Base-by-base conservation (phyloP, 345 rosid genomes). In the Trapa bicornis region DNA sequence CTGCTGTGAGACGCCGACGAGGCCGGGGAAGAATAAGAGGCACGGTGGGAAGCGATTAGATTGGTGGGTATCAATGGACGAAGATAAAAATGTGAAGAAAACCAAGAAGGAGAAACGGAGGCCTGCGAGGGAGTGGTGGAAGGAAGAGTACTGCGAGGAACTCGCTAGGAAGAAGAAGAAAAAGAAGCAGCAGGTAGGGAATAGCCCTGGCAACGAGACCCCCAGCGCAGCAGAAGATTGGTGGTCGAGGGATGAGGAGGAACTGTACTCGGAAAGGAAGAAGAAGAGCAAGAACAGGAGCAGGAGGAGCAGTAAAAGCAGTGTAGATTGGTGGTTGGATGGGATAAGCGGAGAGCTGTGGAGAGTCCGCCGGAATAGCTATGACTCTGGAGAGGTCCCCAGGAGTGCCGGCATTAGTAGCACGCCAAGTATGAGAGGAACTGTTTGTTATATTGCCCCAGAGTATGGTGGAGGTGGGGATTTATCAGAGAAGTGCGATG, bases 401-500 rank as follows among this genome's bases (percentile, higher is more conserved):
- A 85, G 73, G 75, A 88, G 97, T 64, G 85, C 87, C 17, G 93
- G 91, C 37, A 71, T 90, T 58, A 82, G 92, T 53, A 93, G 97
- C 75, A 90, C 98, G 0, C 98, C 97, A 9, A 93, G 98, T 70
- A 90, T 90, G 98, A 82, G 98, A 79, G 98, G 98, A 73, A 93
- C 97, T 0, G 85, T 93, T 56, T 90, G 96, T 73, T 93, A 93
- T 56, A 77, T 83, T 65, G 98, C 98, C 32, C 98, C 98, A 0
- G 98, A 93, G 75, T 93, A 81, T 37, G 81, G 94, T n/a, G 87
- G 86, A 0, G 89, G 86, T 0, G 91, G 83, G 50, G 85, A 73
- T 68, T 67, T 93, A 45, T 90, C 97, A 0, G 97, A 90, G 60
- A 93, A 93, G 70, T 85, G 82, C 45, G 98, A 93, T 75, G 98